Conservation (phyloP, 345 rosid species). For the Moringa oleifera region DNA sequence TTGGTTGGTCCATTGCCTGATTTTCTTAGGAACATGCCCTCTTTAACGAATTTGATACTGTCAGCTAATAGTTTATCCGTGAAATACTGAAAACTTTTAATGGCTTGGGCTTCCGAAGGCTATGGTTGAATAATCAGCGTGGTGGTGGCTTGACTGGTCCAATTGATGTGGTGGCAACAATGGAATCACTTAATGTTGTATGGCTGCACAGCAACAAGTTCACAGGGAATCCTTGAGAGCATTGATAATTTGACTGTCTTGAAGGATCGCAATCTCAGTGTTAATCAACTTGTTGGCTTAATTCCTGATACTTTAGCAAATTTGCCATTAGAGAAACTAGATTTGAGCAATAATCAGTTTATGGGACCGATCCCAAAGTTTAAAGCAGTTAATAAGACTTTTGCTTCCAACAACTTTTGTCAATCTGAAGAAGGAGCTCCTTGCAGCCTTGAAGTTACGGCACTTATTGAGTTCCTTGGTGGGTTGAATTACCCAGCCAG, state of each 20-base stretch:
- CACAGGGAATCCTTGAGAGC: constrained; percentile 58
- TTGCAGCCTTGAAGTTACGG: constrained; percentile 57
- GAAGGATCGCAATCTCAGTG: constrained; percentile 55
- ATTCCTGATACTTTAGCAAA: constrained; percentile 47
- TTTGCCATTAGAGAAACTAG: constrained; percentile 43
- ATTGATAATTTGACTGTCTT: constrained; percentile 46
- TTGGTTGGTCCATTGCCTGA: constrained; percentile 62
- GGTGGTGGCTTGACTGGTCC: constrained; percentile 49
- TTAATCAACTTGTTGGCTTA: constrained; percentile 52
- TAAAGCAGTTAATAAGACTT: constrained; percentile 34
- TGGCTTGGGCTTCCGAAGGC: constrained; percentile 35
- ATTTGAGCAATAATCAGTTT: constrained; percentile 60
- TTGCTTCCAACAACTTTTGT: constrained; percentile 48
- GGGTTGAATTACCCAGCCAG: constrained; percentile 51
- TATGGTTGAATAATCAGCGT: constrained; percentile 65
- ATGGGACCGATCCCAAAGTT: constrained; percentile 71
- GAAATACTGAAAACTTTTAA: constrained; percentile 45
- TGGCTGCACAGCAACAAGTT: constrained; percentile 83
- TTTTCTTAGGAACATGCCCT: constrained; percentile 48
- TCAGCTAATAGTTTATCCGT: constrained; percentile 46
- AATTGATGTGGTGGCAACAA: constrained; percentile 50
- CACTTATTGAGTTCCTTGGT: constrained; percentile 55
- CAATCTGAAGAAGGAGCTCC: constrained; percentile 33
- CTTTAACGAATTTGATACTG: constrained; percentile 46
- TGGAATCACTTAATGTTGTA: constrained; percentile 40